Evolutionary conservation across 805 yeast genomes (phyloP), one percentile per base, ranked within the genome.

Genomic region (Monosporozyma aquatica): DNA sequence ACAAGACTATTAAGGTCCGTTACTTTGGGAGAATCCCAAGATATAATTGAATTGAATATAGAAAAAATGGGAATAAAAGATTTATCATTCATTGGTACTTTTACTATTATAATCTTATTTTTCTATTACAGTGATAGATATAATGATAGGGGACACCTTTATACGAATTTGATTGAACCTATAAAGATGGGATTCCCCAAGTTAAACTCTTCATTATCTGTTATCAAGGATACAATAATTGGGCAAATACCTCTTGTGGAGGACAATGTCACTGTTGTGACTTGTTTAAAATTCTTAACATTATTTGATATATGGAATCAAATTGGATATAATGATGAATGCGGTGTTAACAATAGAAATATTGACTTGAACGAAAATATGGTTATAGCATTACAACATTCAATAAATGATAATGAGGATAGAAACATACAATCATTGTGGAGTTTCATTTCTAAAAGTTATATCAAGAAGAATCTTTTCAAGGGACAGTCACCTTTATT

Each of bases 381-480:
- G 47, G 25, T 47, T 53, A 53, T 27, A 47, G 52, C 35, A 46
- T 48, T 32, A 32, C 22, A 32, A 18, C 13, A 23, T 3, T 32
- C 35, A 17, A 54, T 50, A 27, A 48, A 46, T n/a, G 38, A 47
- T 18, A 45, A 55, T 40, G 44, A 44, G 10, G 28, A 43, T 17
- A 36, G n/a, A n/a, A n/a, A n/a, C n/a, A n/a, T 44, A 25, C 49
- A 47, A 29, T 21, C 43, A 32, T 38, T 45, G n/a, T 55, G 58
- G 58, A 52, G 54, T 28, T 50, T 51, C 25, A 52, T 52, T 28
- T 49, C 42, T 28, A 49, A 49, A 35, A 54, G 52, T 27, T 55
- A 55, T 30, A 48, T 49, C 22, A 48, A 53, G 49, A 53, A 55
- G 25, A 53, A 53, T 34, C 33, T 54, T n/a, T 45, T 48, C 22